phyloP scores from a whole-genome alignment of 495 filamentous ascomycete genomes.

The Aspergillus nanangensis region DNA sequence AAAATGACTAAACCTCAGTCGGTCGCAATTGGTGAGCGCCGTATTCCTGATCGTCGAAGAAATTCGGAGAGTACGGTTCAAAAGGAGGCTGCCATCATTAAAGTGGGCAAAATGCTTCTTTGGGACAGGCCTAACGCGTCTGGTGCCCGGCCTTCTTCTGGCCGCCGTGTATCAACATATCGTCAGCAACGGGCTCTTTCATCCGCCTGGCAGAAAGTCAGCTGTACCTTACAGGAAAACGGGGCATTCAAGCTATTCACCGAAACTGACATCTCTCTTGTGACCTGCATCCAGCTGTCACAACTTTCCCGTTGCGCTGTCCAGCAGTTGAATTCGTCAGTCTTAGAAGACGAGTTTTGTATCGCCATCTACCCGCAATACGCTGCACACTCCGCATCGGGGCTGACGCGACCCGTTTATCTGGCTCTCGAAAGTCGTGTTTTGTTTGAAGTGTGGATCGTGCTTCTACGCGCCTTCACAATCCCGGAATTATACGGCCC shows the following conservation, averaged over 20 bases:
- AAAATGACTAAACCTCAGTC: conserved; percentile 66
- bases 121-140: conserved; percentile 63
- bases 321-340: conserved; percentile 84
- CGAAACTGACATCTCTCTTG: conserved; percentile 71
- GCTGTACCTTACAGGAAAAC: conserved; percentile 92
- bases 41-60: conserved; percentile 49
- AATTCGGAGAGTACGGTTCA: conserved; percentile 58
- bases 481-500: conserved; percentile 88
- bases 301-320: conserved; percentile 85
- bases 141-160: conserved; percentile 35
- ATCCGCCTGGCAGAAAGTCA: conserved; percentile 76
- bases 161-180: conserved; percentile 46
- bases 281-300: conserved; percentile 82
- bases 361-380: conserved; percentile 87
- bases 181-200: conserved; percentile 51
- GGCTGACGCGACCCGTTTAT: conserved; percentile 55
- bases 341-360: conserved; percentile 90
- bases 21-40: conserved; percentile 44
- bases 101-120: conserved; percentile 88
- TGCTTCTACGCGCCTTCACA: conserved; percentile 85
- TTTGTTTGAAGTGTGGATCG: conserved; percentile 95
- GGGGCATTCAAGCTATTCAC: conserved; percentile 88
- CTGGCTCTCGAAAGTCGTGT: conserved; percentile 82
- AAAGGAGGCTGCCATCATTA: conserved; percentile 87
- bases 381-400: conserved; percentile 56